Evolutionary conservation across 2,329 filamentous ascomycete genomes (phyloP), one percentile per base, ranked within the genome.

Genomic region (Alternaria rosae): DNA sequence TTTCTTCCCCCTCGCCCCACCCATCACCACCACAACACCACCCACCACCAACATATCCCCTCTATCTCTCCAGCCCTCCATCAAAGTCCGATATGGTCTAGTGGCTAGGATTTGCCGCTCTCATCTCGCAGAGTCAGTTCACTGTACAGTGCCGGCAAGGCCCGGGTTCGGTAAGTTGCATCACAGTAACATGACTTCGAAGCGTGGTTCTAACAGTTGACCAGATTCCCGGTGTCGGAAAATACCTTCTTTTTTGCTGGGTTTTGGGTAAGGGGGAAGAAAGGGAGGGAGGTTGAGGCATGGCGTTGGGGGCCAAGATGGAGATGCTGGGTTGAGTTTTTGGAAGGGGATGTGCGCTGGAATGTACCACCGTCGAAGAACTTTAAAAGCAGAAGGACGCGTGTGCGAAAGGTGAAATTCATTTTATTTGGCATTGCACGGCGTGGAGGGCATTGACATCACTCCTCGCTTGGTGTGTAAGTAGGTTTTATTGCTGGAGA

Each of bases 141-240:
- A 54, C 51, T 52, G 32, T 30, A 53, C 41, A 62, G 62, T 54
- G 62, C 62, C 62, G 62, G 62, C 62, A 64, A 64, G 62, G 62
- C 62, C 62, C 62, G 62, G 62, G 61, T 61, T 64, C 57, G 50
- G 58, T 60, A 51, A 55, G 52, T 44, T 57, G n/a, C 26, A 25
- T 4, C 26, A 15, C 23, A 30, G 6, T 2, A 15, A 12, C 11
- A 13, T 20, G 6, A 15, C 12, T 57, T 57, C 48, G 32, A 52
- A 12, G 23, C 26, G 15, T 6, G 32, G 15, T 47, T 15, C 48
- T 52, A 57, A 57, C 41, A 47, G n/a, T 23, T 17, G 23, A 13
- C n/a, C 26, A 47, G 47, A 63, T 65, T 65, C 63, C 63, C 63
- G 63, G 63, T 65, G 59, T 65, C 63, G 63, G 63, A 65, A 65